Percentiles rank a stretch among this genome's conserved stretches.
Conservation (phyloP, 208 protist genomes). For the Leishmania amazonensis region DNA sequence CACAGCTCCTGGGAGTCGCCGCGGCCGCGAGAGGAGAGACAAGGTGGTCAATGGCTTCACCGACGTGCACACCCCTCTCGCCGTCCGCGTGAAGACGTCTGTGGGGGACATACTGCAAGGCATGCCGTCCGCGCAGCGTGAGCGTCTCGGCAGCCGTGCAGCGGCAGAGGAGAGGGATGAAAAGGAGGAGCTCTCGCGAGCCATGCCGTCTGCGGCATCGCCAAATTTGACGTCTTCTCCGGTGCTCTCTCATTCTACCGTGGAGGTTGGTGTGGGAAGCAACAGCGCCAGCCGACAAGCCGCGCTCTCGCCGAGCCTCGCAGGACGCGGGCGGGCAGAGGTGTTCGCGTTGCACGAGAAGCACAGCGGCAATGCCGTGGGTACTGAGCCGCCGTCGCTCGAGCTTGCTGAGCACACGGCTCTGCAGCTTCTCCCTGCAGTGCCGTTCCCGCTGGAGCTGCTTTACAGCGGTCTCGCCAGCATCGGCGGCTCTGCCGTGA, state of each 20-base stretch:
- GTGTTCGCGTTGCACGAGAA: background rate
- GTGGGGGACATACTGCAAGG: slow-evolving; percentile 17
- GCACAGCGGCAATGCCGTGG: background rate
- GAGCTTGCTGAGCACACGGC: background rate
- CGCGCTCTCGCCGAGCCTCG: background rate
- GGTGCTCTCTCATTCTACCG: background rate
- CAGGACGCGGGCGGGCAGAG: background rate
- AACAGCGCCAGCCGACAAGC: background rate
- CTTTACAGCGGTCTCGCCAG: slow-evolving; percentile 8
- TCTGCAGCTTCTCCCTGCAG: slow-evolving; percentile 10
- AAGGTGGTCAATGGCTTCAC: background rate
- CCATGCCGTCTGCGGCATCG: background rate
- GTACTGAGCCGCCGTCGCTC: background rate
- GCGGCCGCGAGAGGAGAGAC: background rate
- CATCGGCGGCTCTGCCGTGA: background rate
- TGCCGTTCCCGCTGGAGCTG: background rate
- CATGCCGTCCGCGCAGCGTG: slow-evolving; percentile 23
- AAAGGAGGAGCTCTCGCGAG: slow-evolving; percentile 4
- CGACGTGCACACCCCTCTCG: slow-evolving; percentile 5
- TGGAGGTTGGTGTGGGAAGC: background rate
- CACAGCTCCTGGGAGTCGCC: background rate
- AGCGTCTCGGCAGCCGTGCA: slow-evolving; percentile 20
- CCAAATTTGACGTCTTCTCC: background rate
- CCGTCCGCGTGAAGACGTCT: slow-evolving; percentile 16
- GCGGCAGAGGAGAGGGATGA: slow-evolving; percentile 18